Evolutionary conservation across 345 rosid genomes (phyloP).

Genomic region (Combretum micranthum): DNA sequence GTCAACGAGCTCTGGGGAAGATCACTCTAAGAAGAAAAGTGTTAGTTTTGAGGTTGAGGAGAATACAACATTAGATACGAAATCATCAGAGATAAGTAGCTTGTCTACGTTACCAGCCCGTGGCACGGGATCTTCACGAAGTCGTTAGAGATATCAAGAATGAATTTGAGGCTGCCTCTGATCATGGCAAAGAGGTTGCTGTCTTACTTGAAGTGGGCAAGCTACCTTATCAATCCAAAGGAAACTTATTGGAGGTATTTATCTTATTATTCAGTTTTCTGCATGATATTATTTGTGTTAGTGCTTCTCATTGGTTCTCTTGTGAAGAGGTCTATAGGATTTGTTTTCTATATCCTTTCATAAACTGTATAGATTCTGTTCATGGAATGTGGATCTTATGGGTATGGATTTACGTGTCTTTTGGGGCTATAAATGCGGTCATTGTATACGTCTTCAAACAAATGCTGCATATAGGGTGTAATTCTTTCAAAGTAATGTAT

Average conservation of each 20-base stretch:
- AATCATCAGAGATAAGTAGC: constrained; percentile 60
- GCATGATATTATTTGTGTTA: neutral
- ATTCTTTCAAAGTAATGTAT: too few species aligned
- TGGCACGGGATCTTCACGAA: constrained; percentile 78
- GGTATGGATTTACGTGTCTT: neutral
- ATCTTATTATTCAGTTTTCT: neutral
- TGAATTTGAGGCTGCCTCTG: constrained; percentile 74
- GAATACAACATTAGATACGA: constrained; percentile 30
- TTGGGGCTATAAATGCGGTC: too few species aligned
- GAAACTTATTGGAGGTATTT: constrained; percentile 52
- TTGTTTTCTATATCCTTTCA: too few species aligned
- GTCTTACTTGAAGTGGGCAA: constrained; percentile 80
- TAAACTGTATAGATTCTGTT: neutral
- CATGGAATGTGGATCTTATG: neutral
- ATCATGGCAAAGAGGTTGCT: constrained; percentile 83
- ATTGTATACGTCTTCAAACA: neutral
- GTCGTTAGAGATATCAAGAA: constrained; percentile 77
- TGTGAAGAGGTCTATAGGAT: neutral
- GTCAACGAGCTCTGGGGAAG: constrained; percentile 45
- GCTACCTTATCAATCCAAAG: constrained; percentile 69
- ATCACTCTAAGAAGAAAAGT: constrained; percentile 40
- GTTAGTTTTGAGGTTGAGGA: constrained; percentile 81
- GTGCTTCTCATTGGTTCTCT: neutral
- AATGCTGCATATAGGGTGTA: neutral
- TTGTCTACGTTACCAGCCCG: constrained; percentile 54